Evolutionary conservation across 176 grass and related monocot species (phyloP).

Genomic region (Zea luxurians): DNA sequence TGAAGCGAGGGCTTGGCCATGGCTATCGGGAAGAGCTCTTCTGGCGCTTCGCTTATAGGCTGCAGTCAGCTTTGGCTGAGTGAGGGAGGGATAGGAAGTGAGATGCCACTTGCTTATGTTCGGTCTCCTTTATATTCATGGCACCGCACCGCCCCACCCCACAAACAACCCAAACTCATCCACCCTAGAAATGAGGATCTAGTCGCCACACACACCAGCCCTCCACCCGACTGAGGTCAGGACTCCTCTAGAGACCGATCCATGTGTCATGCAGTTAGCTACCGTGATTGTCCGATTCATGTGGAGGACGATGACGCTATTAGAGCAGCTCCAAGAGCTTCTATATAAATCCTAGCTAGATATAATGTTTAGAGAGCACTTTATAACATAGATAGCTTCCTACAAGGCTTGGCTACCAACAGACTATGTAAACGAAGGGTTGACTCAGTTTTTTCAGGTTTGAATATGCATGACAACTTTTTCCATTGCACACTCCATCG

Average conservation of each 20-base stretch:
- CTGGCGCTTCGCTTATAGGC: neutral
- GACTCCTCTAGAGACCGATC: conserved; percentile 9
- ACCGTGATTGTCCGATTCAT: neutral
- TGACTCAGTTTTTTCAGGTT: too few species aligned
- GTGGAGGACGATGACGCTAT: neutral
- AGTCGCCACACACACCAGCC: too few species aligned
- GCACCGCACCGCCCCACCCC: neutral
- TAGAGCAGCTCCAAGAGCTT: neutral
- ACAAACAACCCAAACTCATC: too few species aligned
- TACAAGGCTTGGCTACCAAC: too few species aligned
- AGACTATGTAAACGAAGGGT: too few species aligned
- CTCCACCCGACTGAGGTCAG: neutral
- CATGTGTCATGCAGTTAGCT: neutral
- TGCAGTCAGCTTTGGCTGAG: neutral
- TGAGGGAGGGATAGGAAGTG: neutral
- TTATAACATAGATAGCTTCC: too few species aligned
- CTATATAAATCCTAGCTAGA: too few species aligned
- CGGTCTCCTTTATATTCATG: conserved; percentile 17
- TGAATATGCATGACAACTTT: too few species aligned
- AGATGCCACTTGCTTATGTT: neutral
- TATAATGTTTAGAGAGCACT: too few species aligned
- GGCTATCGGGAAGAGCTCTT: too few species aligned
- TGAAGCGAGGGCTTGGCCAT: neutral
- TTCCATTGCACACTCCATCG: too few species aligned
- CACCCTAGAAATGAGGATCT: too few species aligned